Conservation (phyloP, 768 basidiomycete genomes). For the Tubosaeta brunneosetosa region DNA sequence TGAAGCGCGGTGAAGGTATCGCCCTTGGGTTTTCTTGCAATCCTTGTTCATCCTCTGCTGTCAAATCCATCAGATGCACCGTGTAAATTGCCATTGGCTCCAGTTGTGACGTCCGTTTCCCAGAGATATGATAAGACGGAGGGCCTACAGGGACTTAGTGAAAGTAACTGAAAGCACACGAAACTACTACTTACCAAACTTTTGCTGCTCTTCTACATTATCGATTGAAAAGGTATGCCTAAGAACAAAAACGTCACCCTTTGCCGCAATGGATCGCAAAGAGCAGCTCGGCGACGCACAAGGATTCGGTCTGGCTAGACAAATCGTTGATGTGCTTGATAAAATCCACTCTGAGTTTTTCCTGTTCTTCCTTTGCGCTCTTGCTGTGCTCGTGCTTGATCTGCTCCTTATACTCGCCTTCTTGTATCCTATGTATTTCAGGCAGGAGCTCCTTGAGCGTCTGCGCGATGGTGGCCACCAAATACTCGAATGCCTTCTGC, state of each 20-base stretch:
- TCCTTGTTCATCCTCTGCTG: constrained; percentile 24
- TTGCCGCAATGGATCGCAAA: background rate
- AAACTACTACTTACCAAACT: background rate
- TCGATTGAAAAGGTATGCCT: constrained; percentile 13
- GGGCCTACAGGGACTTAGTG: background rate
- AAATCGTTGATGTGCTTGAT: constrained; percentile 17
- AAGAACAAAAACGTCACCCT: background rate
- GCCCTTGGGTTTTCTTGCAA: constrained; percentile 21
- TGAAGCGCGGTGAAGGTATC: constrained; percentile 23
- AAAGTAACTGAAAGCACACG: too few relatives aligned
- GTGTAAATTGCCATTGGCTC: constrained; percentile 8
- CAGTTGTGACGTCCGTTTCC: constrained; percentile 9
- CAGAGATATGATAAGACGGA: constrained; percentile 1
- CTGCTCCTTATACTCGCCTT: background rate
- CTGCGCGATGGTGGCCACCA: background rate
- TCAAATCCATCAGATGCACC: constrained; percentile 19
- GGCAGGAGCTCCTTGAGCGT: constrained; percentile 7
- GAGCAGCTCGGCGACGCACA: constrained; percentile 6
- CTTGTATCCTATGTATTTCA: constrained; percentile 8
- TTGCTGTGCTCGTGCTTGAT: constrained; percentile 1
- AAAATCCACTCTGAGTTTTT: constrained; percentile 9
- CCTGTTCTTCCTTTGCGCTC: constrained; percentile 6
- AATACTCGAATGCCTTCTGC: background rate
- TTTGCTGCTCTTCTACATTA: background rate
- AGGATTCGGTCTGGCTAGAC: constrained; percentile 1